Evolutionary conservation across 2,329 filamentous ascomycete species (phyloP).

Genomic region (Colletotrichum incanum): DNA sequence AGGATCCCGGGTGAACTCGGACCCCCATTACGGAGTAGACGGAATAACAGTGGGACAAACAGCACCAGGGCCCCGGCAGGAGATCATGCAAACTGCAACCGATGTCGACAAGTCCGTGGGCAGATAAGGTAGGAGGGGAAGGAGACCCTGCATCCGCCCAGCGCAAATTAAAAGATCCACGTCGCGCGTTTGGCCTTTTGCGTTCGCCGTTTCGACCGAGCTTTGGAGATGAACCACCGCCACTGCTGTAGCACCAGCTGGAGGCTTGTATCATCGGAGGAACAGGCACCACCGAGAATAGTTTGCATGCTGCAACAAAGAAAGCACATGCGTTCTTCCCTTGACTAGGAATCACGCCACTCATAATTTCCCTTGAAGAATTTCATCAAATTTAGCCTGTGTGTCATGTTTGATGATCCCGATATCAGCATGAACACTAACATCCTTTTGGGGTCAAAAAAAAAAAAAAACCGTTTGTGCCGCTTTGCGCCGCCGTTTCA

Average conservation of each 20-base stretch:
- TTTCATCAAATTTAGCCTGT: neutral
- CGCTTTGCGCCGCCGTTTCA: slow-evolving; percentile 14
- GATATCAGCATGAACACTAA: neutral
- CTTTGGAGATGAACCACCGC: neutral
- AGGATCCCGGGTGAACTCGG: neutral
- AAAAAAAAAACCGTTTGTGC: neutral
- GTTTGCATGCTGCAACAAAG: neutral
- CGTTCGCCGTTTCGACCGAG: neutral
- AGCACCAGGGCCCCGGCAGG: slow-evolving; percentile 8
- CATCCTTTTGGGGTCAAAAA: neutral
- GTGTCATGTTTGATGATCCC: slow-evolving; percentile 29
- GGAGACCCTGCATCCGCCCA: slow-evolving; percentile 3
- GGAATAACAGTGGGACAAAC: slow-evolving; percentile 7
- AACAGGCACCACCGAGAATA: neutral
- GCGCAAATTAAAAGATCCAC: slow-evolving; percentile 12
- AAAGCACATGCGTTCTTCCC: neutral
- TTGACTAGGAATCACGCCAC: neutral
- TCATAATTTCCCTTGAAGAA: neutral
- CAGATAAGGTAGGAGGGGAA: slow-evolving; percentile 13
- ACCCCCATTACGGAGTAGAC: neutral
- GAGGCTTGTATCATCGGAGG: neutral
- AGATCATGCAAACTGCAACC: slow-evolving; percentile 29
- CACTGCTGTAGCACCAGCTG: neutral
- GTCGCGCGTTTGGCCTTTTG: neutral
- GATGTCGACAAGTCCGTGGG: slow-evolving; percentile 28